These are phyloP conservation scores for Ilyonectria sp. DNA, from an alignment of 2,329 filamentous ascomycete genomes.

Conservation along the genomic window DNA sequence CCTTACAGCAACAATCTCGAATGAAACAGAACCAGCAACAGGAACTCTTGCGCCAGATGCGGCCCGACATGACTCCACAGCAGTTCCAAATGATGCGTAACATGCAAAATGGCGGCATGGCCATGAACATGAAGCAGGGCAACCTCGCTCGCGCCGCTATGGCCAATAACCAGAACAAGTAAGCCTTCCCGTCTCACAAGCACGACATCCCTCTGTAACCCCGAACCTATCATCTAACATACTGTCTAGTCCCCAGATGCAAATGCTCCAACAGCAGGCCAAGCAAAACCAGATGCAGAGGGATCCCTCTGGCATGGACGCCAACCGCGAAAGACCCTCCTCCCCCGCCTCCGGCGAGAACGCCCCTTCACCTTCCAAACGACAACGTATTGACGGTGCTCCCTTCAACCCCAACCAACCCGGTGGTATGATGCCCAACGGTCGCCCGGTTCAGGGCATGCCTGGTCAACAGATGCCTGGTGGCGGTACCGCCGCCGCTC, in stretches of 20 bases:
- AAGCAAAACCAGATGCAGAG: slow-evolving; percentile 89
- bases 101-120: slow-evolving; percentile 74
- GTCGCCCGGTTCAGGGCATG: slow-evolving; percentile 79
- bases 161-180: slow-evolving; percentile 84
- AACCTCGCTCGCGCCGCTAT: slow-evolving; percentile 82
- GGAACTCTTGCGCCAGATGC: slow-evolving; percentile 81
- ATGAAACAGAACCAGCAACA: slow-evolving; percentile 83
- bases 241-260: slow-evolving; percentile 75
- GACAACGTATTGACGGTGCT: slow-evolving; percentile 81
- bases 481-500: slow-evolving; percentile 65
- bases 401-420: slow-evolving; percentile 81
- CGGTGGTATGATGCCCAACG: slow-evolving; percentile 79
- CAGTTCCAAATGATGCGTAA: slow-evolving; percentile 76
- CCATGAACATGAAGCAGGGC: slow-evolving; percentile 70
- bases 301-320: slow-evolving; percentile 89
- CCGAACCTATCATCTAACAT: slow-evolving; percentile 27
- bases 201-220: not conserved
- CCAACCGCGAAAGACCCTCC: slow-evolving; percentile 83
- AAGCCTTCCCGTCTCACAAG: slow-evolving; percentile 50
- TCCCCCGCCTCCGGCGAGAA: slow-evolving; percentile 90
- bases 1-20: slow-evolving; percentile 74
- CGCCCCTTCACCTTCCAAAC: slow-evolving; percentile 92
- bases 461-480: slow-evolving; percentile 77
- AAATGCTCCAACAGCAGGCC: slow-evolving; percentile 77
- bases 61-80: slow-evolving; percentile 72